Evolutionary conservation across 129 eudicot species (phyloP), one percentile per base, ranked within the genome.

Genomic region (Chrysanthemum lavandulifolium): DNA sequence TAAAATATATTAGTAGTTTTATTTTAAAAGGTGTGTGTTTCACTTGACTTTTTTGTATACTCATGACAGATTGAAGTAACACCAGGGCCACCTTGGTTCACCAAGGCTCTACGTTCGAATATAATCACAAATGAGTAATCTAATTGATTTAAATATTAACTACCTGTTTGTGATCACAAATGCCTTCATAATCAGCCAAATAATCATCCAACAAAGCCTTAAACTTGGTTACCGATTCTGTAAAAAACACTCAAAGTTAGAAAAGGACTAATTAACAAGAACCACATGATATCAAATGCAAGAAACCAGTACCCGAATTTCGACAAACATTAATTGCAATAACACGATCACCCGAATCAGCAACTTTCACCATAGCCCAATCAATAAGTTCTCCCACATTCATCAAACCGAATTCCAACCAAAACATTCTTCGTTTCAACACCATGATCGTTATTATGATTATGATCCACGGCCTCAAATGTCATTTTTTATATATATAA

Each of bases 311-410:
- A 65, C 69, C 96, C 0, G 91, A 82, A 82, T 87, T 87, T 79
- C 91, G 75, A 82, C 87, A 86, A 77, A 94, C 91, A 83, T 88
- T 91, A 77, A 94, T 49, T 36, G 96, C 97, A 59, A 86, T 78
- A 5, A 94, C 96, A 29, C 76, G 82, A 76, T 90, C 98, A 45
- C 96, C 96, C 1, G 91, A 65, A 80, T 88, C 84, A 54, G 98
- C 97, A 71, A 94, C 97, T 78, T 90, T 94, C 23, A 90, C 87
- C 73, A 90, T 16, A 51, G 98, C 93, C 98, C 98, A 94, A 84
- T 83, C 86, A 43, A 94, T 81, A 69, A 94, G 78, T 87, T 90
- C 96, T 84, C 7, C 82, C 78, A 49, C 84, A 87, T 23, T 59
- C 82, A 84, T 94, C 96, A 10, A 94, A 79, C 68, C 93, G 78